These are phyloP conservation scores for Yamadazyma phyllophila DNA, from an alignment of 805 yeast genomes.

Conservation along the genomic window DNA sequence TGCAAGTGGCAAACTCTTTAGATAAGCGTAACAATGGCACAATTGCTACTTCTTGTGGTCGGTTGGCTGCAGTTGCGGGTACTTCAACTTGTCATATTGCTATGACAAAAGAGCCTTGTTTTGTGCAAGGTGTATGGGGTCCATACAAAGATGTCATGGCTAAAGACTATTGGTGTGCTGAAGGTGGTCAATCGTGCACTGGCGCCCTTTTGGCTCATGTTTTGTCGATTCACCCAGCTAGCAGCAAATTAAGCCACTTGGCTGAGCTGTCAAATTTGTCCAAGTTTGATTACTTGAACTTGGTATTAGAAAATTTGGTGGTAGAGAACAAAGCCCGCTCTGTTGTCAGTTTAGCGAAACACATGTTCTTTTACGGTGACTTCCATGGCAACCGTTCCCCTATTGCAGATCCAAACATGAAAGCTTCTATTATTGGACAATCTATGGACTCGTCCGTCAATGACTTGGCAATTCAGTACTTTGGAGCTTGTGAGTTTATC, in stretches of 20 bases:
- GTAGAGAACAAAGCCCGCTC: conserved; percentile 59
- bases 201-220: conserved; percentile 93
- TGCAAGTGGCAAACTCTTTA: conserved; percentile 46
- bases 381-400: conserved; percentile 96
- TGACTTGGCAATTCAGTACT: conserved; percentile 78
- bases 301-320: conserved; percentile 65
- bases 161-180: conserved; percentile 91
- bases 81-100: conserved; percentile 97
- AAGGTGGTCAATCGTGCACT: conserved; percentile 98
- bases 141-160: conserved; percentile 93
- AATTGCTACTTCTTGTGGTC: conserved; percentile 66
- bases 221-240: conserved; percentile 84
- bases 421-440: conserved; percentile 88
- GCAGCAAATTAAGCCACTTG: conserved; percentile 61
- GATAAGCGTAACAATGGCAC: conserved; percentile 39
- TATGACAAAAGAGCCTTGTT: conserved; percentile 77
- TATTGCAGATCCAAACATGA: conserved; percentile 93
- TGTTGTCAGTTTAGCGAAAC: conserved; percentile 76
- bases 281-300: conserved; percentile 80
- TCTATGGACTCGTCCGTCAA: conserved; percentile 87
- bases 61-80: conserved; percentile 97
- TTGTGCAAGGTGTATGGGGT: conserved; percentile 98
- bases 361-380: conserved; percentile 92
- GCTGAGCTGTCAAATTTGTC: conserved; percentile 70
- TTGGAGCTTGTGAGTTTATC: conserved; percentile 95